These are phyloP conservation scores for Penicillium expansum DNA, from an alignment of 2,329 filamentous ascomycete species.

Conservation along the genomic window DNA sequence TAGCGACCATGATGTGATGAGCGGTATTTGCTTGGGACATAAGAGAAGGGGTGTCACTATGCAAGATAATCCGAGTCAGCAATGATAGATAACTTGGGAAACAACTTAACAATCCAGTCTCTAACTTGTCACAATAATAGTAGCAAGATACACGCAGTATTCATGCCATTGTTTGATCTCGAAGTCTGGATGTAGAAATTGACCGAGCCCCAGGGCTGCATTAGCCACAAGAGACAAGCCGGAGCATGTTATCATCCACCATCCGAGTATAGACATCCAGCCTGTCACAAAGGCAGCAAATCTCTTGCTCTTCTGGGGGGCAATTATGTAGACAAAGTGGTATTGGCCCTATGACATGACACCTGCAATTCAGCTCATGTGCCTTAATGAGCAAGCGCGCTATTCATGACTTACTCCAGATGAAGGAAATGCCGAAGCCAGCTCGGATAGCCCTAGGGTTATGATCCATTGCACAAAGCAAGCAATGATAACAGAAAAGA, in stretches of 20 bases:
- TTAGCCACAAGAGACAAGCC: constrained; percentile 16
- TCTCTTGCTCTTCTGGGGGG: constrained; percentile 18
- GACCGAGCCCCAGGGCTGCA: constrained; percentile 16
- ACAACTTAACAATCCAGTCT: not conserved
- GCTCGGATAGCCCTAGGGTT: not conserved
- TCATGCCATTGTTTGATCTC: constrained; percentile 15
- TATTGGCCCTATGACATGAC: constrained; percentile 27
- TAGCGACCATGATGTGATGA: not conserved
- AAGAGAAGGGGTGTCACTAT: constrained; percentile 20
- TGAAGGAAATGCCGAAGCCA: not conserved
- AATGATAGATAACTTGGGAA: not conserved
- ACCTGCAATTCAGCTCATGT: not conserved
- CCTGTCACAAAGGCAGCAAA: constrained; percentile 29
- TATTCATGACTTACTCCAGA: not conserved
- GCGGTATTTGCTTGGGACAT: constrained; percentile 11
- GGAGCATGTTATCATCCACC: constrained; percentile 24
- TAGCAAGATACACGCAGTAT: constrained; percentile 17
- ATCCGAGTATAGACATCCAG: constrained; percentile 25
- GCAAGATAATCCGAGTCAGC: constrained; percentile 6
- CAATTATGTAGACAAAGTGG: constrained; percentile 30
- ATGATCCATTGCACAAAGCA: constrained; percentile 24
- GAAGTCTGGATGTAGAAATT: constrained; percentile 15
- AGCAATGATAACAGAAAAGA: constrained; percentile 24
- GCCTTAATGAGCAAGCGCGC: not conserved
- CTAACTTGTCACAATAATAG: constrained; percentile 1